Conservation (phyloP, 495 filamentous ascomycete genomes). For the Penicillium ochrochloron region DNA sequence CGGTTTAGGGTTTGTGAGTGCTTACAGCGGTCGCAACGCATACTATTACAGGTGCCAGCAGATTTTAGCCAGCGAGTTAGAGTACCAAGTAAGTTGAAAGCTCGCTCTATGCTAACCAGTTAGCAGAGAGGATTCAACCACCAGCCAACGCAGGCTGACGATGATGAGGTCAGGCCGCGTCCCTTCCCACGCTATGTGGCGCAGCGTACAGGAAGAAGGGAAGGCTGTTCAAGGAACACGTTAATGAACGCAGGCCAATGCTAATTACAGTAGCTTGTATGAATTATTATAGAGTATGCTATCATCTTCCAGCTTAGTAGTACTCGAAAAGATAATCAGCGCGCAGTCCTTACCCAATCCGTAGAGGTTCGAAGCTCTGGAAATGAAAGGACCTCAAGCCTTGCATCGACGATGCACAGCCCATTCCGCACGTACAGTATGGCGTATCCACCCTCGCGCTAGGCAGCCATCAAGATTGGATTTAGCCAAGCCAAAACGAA, state of each 20-base stretch:
- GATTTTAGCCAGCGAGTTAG: not conserved
- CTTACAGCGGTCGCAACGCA: not conserved
- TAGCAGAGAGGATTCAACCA: not conserved
- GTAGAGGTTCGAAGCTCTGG: not conserved
- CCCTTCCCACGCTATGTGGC: slow-evolving; percentile 5
- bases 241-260: not conserved
- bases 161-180: slow-evolving; percentile 6
- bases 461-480: slow-evolving; percentile 5
- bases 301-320: too few species aligned
- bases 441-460: slow-evolving; percentile 1
- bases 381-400: slow-evolving; percentile 6
- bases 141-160: slow-evolving; percentile 4
- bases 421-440: slow-evolving; percentile 4
- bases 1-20: not conserved
- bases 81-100: not conserved
- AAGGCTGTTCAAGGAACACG: not conserved
- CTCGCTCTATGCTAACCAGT: not conserved
- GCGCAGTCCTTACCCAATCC: slow-evolving; percentile 2
- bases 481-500: slow-evolving; percentile 3
- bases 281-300: not conserved
- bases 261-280: not conserved
- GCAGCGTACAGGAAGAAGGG: not conserved
- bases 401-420: slow-evolving; percentile 6
- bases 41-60: not conserved
- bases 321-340: not conserved